Percentiles rank a stretch among this genome's conserved stretches.
These are phyloP conservation scores for Talaromyces pinophilus DNA, from an alignment of 2,329 filamentous ascomycete genomes.

Conservation along the genomic window DNA sequence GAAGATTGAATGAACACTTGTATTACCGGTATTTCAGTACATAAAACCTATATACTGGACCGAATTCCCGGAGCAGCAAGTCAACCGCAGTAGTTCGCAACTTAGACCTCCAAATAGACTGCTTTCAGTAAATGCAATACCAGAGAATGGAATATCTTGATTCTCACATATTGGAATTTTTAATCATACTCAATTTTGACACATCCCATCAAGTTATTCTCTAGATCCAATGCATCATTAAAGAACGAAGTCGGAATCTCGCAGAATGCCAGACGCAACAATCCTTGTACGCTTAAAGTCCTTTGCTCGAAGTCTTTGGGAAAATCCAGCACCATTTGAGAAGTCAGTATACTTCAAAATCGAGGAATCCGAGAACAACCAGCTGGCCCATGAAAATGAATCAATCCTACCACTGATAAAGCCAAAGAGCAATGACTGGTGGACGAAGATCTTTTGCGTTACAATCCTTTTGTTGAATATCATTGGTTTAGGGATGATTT, in stretches of 20 bases:
- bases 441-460: neutral
- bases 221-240: neutral
- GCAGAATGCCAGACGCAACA: neutral
- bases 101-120: neutral
- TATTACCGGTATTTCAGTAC: neutral
- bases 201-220: neutral
- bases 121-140: neutral
- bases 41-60: neutral
- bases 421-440: neutral
- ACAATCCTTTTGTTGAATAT: conserved; percentile 1
- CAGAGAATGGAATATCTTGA: neutral
- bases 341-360: neutral
- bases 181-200: neutral
- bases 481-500: neutral
- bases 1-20: neutral
- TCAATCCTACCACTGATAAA: neutral
- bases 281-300: neutral
- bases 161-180: neutral
- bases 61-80: neutral
- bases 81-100: neutral
- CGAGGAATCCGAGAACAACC: neutral
- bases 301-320: neutral
- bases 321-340: conserved; percentile 1
- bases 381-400: neutral
- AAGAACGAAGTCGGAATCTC: neutral